A percentile compares a stretch with the other conserved stretches of the same genome.
phyloP scores from a whole-genome alignment of 345 rosid species.

The Chamaenerion angustifolium region DNA sequence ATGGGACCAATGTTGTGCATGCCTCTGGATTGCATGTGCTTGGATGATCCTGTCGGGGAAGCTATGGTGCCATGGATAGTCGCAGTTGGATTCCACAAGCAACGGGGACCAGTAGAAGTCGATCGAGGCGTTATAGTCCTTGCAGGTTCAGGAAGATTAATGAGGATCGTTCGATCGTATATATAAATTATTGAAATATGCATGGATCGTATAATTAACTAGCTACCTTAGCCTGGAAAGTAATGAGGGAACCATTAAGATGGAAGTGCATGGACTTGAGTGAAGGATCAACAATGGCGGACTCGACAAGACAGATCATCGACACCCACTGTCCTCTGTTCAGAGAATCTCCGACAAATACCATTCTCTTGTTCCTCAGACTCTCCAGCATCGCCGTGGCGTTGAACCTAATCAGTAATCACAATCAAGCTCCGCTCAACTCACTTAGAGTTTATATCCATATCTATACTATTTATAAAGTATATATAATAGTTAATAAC shows the following conservation, averaged over 20 bases:
- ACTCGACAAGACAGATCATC: slow-evolving; percentile 70
- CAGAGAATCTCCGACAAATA: slow-evolving; percentile 84
- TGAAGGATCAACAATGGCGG: slow-evolving; percentile 29
- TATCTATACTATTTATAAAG: too few relatives aligned
- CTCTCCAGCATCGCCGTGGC: slow-evolving; percentile 59
- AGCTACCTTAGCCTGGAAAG: slow-evolving; percentile 37
- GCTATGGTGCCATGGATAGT: slow-evolving; percentile 63
- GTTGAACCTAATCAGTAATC: slow-evolving; percentile 42
- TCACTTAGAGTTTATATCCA: background rate
- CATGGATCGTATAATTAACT: slow-evolving; percentile 3
- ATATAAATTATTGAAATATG: too few relatives aligned
- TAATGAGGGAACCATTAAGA: slow-evolving; percentile 48
- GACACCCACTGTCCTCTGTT: slow-evolving; percentile 94
- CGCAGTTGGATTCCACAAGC: slow-evolving; percentile 88
- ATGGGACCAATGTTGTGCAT: slow-evolving; percentile 67
- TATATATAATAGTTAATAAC: too few relatives aligned
- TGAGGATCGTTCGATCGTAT: too few relatives aligned
- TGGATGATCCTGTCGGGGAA: slow-evolving; percentile 56
- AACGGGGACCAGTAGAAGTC: slow-evolving; percentile 93
- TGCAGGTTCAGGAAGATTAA: background rate
- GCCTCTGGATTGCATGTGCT: slow-evolving; percentile 69
- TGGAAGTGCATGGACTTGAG: slow-evolving; percentile 42
- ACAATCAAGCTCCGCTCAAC: slow-evolving; percentile 8
- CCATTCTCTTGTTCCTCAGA: slow-evolving; percentile 80
- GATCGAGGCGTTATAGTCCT: slow-evolving; percentile 78